Conservation (phyloP, 2,329 filamentous ascomycete genomes). For the Paraphaeosphaeria minitans region DNA sequence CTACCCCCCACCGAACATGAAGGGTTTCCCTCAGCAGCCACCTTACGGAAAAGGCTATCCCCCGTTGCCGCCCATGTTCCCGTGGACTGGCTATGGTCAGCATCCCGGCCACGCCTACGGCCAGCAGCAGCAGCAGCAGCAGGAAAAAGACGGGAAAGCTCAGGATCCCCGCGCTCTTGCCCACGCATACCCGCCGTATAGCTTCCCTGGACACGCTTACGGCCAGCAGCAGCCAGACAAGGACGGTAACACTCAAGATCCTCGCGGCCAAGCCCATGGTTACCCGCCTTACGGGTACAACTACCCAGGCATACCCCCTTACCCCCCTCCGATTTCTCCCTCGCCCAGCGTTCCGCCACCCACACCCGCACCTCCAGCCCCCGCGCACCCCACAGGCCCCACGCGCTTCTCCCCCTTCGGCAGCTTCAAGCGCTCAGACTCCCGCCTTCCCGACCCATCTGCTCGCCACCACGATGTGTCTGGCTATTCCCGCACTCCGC, state of each 20-base stretch:
- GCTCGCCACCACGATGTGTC: not conserved
- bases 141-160: constrained; percentile 1
- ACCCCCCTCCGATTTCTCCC: constrained; percentile 5
- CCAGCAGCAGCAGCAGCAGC: constrained; percentile 7
- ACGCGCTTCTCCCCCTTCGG: constrained; percentile 13
- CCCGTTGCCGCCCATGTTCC: constrained; percentile 1
- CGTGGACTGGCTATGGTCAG: constrained; percentile 9
- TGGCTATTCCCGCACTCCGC: not conserved
- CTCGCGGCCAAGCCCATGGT: not conserved
- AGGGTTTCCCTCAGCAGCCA: constrained; percentile 1
- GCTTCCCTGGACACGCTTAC: constrained; percentile 6
- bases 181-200: not conserved
- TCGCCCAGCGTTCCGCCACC: constrained; percentile 5
- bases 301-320: constrained; percentile 9
- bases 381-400: not conserved
- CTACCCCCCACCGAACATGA: constrained; percentile 5
- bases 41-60: constrained; percentile 9
- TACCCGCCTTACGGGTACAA: not conserved
- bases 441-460: not conserved
- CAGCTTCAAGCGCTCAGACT: not conserved
- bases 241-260: constrained; percentile 1
- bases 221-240: constrained; percentile 6
- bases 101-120: constrained; percentile 13
- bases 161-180: not conserved
- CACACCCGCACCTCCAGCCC: not conserved